These are phyloP conservation scores for Neurospora terricola DNA, from an alignment of 495 filamentous ascomycete species.

Conservation along the genomic window DNA sequence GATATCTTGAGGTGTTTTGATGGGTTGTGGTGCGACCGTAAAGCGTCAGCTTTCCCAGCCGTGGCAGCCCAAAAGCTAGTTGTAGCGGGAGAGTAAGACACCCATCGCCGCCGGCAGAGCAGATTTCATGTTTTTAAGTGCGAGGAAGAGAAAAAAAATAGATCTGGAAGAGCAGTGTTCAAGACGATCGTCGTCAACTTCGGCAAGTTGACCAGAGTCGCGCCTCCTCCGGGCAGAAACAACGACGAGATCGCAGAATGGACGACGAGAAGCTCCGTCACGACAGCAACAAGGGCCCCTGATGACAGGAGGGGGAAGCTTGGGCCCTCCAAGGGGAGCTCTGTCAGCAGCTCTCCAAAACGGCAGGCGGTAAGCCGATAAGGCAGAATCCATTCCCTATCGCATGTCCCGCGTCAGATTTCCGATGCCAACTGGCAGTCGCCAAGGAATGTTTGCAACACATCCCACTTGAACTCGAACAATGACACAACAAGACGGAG, in stretches of 20 bases:
- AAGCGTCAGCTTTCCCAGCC: neutral
- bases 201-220: neutral
- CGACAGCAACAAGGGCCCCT: neutral
- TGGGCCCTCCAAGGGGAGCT: neutral
- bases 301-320: neutral
- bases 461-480: neutral
- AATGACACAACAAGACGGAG: slow-evolving; percentile 7
- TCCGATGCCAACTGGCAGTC: neutral
- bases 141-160: neutral
- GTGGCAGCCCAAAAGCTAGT: neutral
- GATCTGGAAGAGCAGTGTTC: neutral
- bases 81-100: neutral
- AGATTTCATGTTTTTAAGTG: neutral
- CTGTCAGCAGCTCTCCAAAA: neutral
- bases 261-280: neutral
- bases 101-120: neutral
- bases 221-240: neutral
- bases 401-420: neutral
- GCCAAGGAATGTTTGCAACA: neutral
- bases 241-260: neutral
- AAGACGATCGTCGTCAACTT: neutral
- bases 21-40: neutral
- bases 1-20: neutral
- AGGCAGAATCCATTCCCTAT: slow-evolving; percentile 7
- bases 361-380: slow-evolving; percentile 5